phyloP scores from a whole-genome alignment of 2,329 filamentous ascomycete species.

The Ceratocystis destructans region DNA sequence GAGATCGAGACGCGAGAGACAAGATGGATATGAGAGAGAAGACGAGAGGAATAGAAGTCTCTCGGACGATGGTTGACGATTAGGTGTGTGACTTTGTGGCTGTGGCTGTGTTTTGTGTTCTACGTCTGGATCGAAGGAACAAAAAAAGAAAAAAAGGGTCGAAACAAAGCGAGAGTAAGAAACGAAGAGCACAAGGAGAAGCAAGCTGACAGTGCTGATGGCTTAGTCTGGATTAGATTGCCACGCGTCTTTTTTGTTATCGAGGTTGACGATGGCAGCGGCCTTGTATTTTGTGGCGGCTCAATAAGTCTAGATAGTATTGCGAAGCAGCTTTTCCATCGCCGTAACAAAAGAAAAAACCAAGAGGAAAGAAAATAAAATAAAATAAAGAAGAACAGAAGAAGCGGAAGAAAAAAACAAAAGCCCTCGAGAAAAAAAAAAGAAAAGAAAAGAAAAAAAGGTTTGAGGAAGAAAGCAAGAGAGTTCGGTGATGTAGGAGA shows the following conservation, averaged over 20 bases:
- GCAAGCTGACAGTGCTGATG: constrained; percentile 1
- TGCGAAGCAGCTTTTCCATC: background rate
- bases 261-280: background rate
- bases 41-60: background rate
- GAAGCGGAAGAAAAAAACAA: constrained; percentile 1
- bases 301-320: background rate
- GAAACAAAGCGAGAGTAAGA: background rate
- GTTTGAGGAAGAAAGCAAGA: constrained; percentile 18
- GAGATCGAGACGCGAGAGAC: background rate
- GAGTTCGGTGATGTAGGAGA: constrained; percentile 17
- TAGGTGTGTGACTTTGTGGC: background rate
- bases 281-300: background rate
- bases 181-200: background rate
- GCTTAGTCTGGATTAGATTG: background rate
- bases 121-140: background rate
- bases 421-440: constrained; percentile 2
- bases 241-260: constrained; percentile 3
- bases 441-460: constrained; percentile 9
- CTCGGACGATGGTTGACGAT: background rate
- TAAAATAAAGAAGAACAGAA: constrained; percentile 7
- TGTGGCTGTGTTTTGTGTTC: background rate
- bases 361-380: constrained; percentile 3
- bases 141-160: background rate
- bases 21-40: background rate
- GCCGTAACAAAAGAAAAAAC: constrained; percentile 9